Percentiles rank a stretch among this genome's conserved stretches.
These are phyloP conservation scores for Arthrobotrys musiformis DNA, from an alignment of 2,329 filamentous ascomycete genomes.

Conservation along the genomic window DNA sequence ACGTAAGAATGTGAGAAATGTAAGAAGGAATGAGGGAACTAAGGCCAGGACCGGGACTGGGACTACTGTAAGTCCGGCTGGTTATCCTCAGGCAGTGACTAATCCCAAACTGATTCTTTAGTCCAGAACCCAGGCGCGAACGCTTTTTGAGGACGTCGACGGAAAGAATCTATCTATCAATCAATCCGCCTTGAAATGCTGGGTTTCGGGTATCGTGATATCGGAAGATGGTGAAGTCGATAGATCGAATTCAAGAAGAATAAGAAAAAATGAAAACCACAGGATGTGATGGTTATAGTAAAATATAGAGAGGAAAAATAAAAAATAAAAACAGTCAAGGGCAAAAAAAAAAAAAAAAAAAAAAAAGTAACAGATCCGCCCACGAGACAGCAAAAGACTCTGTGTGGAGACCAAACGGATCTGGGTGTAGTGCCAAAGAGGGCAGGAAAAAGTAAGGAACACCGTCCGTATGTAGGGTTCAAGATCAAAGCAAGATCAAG, in stretches of 20 bases:
- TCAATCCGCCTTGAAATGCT: conserved; percentile 22
- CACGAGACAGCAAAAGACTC: conserved; percentile 46
- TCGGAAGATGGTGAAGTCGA: conserved; percentile 24
- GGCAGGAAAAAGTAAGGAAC: conserved; percentile 54
- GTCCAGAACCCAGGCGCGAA: conserved; percentile 16
- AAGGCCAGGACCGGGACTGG: not conserved
- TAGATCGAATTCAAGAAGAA: conserved; percentile 29
- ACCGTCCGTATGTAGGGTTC: conserved; percentile 20
- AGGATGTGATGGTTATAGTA: conserved; percentile 15
- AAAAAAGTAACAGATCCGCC: conserved; percentile 52
- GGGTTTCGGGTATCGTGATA: conserved; percentile 45
- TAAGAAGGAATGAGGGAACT: conserved; percentile 40
- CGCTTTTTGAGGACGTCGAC: conserved; percentile 14
- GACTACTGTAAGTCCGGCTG: conserved; percentile 12
- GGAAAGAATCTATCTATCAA: not conserved
- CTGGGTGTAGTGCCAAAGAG: conserved; percentile 55
- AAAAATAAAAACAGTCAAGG: not conserved
- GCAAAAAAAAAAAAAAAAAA: not conserved
- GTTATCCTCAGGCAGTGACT: conserved; percentile 46
- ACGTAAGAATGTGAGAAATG: conserved; percentile 51
- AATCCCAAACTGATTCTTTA: conserved; percentile 34
- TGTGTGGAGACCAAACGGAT: conserved; percentile 55
- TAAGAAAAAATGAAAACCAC: conserved; percentile 52
- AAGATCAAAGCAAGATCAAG: conserved; percentile 50
- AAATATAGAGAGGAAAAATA: too few relatives aligned